Base-by-base conservation (phyloP, 345 rosid species). In the Eucalyptus regnans region DNA sequence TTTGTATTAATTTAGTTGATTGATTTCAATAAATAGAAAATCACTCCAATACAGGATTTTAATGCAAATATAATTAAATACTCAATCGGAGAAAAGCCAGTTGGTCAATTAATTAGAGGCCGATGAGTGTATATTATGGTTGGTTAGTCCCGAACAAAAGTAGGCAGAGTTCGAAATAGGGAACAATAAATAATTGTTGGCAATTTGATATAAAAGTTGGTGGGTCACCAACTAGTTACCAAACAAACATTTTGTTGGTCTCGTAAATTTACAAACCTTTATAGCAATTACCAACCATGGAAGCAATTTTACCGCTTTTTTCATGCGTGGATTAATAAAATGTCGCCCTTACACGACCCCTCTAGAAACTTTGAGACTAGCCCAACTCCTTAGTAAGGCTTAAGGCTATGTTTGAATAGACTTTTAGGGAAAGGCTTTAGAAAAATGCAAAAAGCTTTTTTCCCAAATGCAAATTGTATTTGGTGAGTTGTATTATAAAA, bases 381-480 rank as follows among this genome's bases (percentile, higher is more conserved):
- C 14, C 8, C 1, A 0, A 17, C 81, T 22, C 14, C 27, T 71
- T 20, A 52, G 58, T 52, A 20, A 52, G 58, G 1, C 7, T 52
- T 52, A 20, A 52, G 58, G 1, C 7, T 52, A 52, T 25, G 0
- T 52, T 20, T 52, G 56, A 7, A 3, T 51, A 51, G 7, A 51
- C 4, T 52, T 18, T 52, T 52, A 52, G 4, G 10, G 0, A 52
- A 52, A 52, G 25, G 2, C 25, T 52, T 52, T 52, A 2, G 8
- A 4, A 52, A 52, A 20, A 52, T 52, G 1, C 3, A 52, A 52
- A 52, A 0, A 18, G 7, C 10, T 52, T 51, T 7, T 1, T 52
- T 52, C 5, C 58, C 8, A 52, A 52, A 20, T 52, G 2, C 4
- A 52, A 52, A 52, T 52, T 52, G 8, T 20, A 0, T 8, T 20